Base-by-base conservation (phyloP, 257 asterid species). In the Jacaranda mimosifolia region DNA sequence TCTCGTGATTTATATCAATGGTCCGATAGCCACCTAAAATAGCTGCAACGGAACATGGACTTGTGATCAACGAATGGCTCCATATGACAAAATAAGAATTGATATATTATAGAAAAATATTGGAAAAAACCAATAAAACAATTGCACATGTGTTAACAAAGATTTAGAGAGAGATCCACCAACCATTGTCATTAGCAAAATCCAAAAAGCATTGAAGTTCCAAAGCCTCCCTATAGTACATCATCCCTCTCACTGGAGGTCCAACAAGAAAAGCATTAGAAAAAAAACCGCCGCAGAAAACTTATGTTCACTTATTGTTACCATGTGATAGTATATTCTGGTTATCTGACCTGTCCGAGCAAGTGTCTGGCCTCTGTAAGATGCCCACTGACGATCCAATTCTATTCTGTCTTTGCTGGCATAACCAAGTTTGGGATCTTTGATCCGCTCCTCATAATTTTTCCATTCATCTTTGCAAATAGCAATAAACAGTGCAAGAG, bases 151-250 rank as follows among this genome's bases (percentile, higher is more conserved):
- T 3, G 4, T 10, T 63, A 58, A 63, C 4, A 66, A 68, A 52
- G 49, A 76, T 63, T 26, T 13, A 69, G 80, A 76, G 62, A 40
- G 59, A 73, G 73, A 26, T 26, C 62, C 63, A 79, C 97, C 79
- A 75, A 96, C 99, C 98, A 71, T 87, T 78, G 82, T 90, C 95
- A 75, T 89, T 93, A 53, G 97, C 97, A 87, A 83, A 83, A 83
- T 96, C 99, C 86, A 93, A 86, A 85, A 91, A 96, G 90, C 92
- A 93, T 75, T 96, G 99, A 80, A 96, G 98, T 72, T 93, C 97
- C 81, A 96, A 88, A 60, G 99, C 87, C 70, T 89, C 93, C 72
- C 97, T 85, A 86, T 93, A 92, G 87, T 96, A 96, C 97, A 93
- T 93, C 98, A 96, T 96, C 82, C 99, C 99, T 83, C 98, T 87